Evolutionary conservation across 768 basidiomycete species (phyloP).

Genomic region (Suillus hirtellus): DNA sequence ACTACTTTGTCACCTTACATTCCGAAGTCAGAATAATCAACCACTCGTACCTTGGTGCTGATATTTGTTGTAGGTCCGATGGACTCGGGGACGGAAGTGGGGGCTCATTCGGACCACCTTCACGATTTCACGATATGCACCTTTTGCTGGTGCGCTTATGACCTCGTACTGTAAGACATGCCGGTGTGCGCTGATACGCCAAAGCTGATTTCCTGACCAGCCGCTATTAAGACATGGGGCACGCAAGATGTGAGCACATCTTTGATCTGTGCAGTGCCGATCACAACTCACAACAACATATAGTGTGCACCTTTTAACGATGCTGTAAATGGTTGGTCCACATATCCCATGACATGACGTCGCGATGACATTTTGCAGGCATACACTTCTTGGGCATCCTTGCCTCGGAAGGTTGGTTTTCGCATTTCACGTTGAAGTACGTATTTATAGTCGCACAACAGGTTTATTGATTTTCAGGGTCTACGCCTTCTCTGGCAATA

Average conservation of each 20-base stretch:
- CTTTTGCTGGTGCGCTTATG: constrained; percentile 12
- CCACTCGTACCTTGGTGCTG: background rate
- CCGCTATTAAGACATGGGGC: background rate
- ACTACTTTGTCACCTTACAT: background rate
- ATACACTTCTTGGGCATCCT: constrained; percentile 1
- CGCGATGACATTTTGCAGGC: background rate
- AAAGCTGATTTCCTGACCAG: background rate
- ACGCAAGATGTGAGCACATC: background rate
- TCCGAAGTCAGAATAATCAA: background rate
- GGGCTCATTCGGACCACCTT: constrained; percentile 5
- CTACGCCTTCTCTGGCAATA: constrained; percentile 1
- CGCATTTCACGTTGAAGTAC: background rate
- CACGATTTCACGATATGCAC: constrained; percentile 8
- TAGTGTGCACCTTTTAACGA: background rate
- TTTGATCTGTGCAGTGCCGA: background rate
- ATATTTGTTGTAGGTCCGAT: constrained; percentile 18
- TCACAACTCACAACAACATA: background rate
- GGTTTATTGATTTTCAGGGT: background rate
- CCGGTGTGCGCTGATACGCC: background rate
- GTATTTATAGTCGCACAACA: background rate
- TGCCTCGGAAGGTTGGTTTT: constrained; percentile 3
- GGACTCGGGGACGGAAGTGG: constrained; percentile 13
- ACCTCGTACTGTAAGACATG: constrained; percentile 7
- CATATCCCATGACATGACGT: background rate
- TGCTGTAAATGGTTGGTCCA: background rate